Evolutionary conservation across 2,329 filamentous ascomycete species (phyloP).

Genomic region (Ophiostoma sp.): DNA sequence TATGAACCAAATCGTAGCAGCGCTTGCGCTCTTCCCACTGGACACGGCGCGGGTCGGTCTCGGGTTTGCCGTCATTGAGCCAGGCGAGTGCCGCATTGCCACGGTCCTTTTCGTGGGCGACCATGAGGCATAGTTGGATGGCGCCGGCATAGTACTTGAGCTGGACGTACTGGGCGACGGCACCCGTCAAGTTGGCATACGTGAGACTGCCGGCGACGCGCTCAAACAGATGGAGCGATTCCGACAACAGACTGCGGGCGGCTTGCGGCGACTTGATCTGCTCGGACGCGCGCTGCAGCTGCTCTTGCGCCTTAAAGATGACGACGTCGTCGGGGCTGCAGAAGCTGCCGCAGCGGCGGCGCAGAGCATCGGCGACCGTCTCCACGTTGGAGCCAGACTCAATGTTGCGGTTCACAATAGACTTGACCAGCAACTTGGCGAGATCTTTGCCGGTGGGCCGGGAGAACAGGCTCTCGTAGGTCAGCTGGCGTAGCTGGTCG

Average conservation of each 20-base stretch:
- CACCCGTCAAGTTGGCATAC: constrained; percentile 74
- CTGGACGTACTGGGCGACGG: constrained; percentile 74
- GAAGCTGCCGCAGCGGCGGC: constrained; percentile 91
- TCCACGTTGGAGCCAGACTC: constrained; percentile 96
- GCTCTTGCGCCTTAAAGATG: constrained; percentile 97
- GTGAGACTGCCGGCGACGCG: constrained; percentile 83
- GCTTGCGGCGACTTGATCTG: constrained; percentile 72
- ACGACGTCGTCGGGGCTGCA: constrained; percentile 96
- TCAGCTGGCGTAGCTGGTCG: constrained; percentile 71
- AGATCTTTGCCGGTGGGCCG: constrained; percentile 77
- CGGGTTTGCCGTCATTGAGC: constrained; percentile 79
- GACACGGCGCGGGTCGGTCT: constrained; percentile 65
- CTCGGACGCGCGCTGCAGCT: constrained; percentile 84
- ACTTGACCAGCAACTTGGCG: constrained; percentile 92
- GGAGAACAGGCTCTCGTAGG: constrained; percentile 85
- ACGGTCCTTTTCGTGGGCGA: constrained; percentile 81
- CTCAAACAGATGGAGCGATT: constrained; percentile 84
- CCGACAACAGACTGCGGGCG: constrained; percentile 77
- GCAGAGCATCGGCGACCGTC: constrained; percentile 91
- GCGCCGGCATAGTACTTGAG: constrained; percentile 93
- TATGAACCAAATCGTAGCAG: constrained; percentile 86
- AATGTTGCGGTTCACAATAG: constrained; percentile 97
- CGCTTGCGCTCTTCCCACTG: constrained; percentile 70
- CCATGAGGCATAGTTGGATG: constrained; percentile 80
- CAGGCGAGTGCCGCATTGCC: constrained; percentile 82